Conservation (phyloP, 305 asterid species). For the Fraxinus greggii region DNA sequence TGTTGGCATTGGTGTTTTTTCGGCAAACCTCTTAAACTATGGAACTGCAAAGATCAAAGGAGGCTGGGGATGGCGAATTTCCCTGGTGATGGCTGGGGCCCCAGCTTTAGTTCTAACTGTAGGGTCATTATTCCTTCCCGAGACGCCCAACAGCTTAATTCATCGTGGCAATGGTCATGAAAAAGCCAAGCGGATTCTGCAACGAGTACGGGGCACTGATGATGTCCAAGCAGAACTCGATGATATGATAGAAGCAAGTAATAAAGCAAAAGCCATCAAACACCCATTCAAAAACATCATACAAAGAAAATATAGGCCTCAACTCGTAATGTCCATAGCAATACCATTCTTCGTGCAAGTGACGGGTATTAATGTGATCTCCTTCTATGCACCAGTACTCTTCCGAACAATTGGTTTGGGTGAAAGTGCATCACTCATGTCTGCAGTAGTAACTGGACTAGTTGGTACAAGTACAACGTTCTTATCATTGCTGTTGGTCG, state of each 20-base stretch:
- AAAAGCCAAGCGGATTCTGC: conserved; percentile 39
- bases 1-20: neutral
- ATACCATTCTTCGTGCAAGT: conserved; percentile 61
- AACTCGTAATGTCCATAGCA: conserved; percentile 46
- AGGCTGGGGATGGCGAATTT: conserved; percentile 62
- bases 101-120: conserved; percentile 44
- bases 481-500: conserved; percentile 40
- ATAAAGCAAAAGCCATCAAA: conserved; percentile 36
- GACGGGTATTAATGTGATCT: conserved; percentile 58
- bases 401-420: conserved; percentile 53
- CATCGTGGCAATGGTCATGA: conserved; percentile 35
- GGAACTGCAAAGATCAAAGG: conserved; percentile 42
- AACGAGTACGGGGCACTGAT: conserved; percentile 38
- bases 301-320: conserved; percentile 51
- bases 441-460: conserved; percentile 46
- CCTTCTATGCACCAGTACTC: conserved; percentile 57
- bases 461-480: conserved; percentile 33
- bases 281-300: conserved; percentile 43
- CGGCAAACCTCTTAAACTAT: conserved; percentile 43
- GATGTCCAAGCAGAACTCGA: conserved; percentile 58
- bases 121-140: conserved; percentile 59
- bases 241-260: conserved; percentile 55
- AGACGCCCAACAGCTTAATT: conserved; percentile 60
- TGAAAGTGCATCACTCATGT: conserved; percentile 51
- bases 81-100: conserved; percentile 49